phyloP scores from a whole-genome alignment of 139 green algal species.

The Marvania coccoides region DNA sequence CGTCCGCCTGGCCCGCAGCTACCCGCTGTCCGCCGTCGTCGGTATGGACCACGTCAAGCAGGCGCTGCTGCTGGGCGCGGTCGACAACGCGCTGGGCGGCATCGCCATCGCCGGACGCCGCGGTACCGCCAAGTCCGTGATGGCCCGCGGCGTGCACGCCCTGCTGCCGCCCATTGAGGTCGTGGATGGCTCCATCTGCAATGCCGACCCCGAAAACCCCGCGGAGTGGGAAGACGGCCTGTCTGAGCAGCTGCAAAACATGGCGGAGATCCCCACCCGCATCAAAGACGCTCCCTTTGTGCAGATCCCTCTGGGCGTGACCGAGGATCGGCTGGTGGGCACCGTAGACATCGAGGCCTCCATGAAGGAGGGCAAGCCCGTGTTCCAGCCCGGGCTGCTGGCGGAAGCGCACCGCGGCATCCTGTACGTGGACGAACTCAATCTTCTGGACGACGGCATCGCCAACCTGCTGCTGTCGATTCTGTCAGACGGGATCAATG shows the following conservation, averaged over 20 bases:
- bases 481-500: slow-evolving; percentile 88
- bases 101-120: slow-evolving; percentile 87
- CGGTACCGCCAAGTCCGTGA: slow-evolving; percentile 95
- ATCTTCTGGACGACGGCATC: slow-evolving; percentile 98
- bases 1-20: slow-evolving; percentile 42
- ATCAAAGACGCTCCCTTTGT: slow-evolving; percentile 83
- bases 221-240: slow-evolving; percentile 81
- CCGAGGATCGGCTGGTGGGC: slow-evolving; percentile 95
- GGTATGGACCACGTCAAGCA: slow-evolving; percentile 94
- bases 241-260: slow-evolving; percentile 39
- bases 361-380: slow-evolving; percentile 90
- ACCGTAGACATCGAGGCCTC: slow-evolving; percentile 98
- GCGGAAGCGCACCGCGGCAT: slow-evolving; percentile 91
- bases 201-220: slow-evolving; percentile 86
- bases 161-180: slow-evolving; percentile 97
- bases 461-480: slow-evolving; percentile 96
- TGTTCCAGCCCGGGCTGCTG: slow-evolving; percentile 97
- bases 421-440: slow-evolving; percentile 93
- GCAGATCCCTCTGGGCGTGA: slow-evolving; percentile 97
- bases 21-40: slow-evolving; percentile 79
- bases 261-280: slow-evolving; percentile 28
- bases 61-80: slow-evolving; percentile 93
- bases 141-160: slow-evolving; percentile 91
- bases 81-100: slow-evolving; percentile 84
- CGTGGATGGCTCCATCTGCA: slow-evolving; percentile 83